A percentile compares a stretch with the other conserved stretches of the same genome.
phyloP scores from a whole-genome alignment of 2,329 filamentous ascomycete genomes.

The Colletotrichum shisoi region DNA sequence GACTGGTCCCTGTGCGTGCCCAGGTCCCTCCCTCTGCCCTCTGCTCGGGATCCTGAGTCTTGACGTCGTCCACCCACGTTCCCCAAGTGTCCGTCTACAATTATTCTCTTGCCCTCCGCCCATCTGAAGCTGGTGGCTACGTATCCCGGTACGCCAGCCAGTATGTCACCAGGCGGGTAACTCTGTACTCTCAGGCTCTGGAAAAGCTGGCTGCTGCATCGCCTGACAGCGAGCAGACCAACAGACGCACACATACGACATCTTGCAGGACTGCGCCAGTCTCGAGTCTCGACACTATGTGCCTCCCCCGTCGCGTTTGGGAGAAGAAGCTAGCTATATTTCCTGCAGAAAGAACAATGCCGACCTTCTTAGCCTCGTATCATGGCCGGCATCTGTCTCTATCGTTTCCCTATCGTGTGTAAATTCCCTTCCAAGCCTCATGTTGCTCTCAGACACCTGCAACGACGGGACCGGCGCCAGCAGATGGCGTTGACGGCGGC shows the following conservation, averaged over 20 bases:
- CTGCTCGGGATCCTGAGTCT: conserved; percentile 7
- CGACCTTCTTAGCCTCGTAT: conserved; percentile 6
- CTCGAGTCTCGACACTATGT: conserved; percentile 18
- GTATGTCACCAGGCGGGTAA: too few species aligned
- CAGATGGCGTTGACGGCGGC: conserved; percentile 35
- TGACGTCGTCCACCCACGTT: conserved; percentile 22
- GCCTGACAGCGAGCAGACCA: conserved; percentile 4
- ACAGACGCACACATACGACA: conserved; percentile 33
- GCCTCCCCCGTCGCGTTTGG: conserved; percentile 8
- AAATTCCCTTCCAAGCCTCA: conserved; percentile 9
- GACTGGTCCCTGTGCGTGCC: conserved; percentile 26
- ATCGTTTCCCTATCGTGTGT: conserved; percentile 1
- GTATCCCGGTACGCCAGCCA: neutral
- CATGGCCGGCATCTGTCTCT: conserved; percentile 1
- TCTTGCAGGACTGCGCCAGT: conserved; percentile 30
- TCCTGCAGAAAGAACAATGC: conserved; percentile 9
- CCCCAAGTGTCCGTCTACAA: neutral
- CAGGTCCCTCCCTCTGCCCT: conserved; percentile 27
- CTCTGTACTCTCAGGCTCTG: too few species aligned
- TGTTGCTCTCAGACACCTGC: conserved; percentile 9
- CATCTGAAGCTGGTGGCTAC: neutral
- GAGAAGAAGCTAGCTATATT: conserved; percentile 12
- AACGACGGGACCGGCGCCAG: conserved; percentile 25
- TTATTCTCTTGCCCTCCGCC: neutral
- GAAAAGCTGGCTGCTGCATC: neutral